A percentile compares a stretch with the other conserved stretches of the same genome.
Conservation (phyloP, 192 early-diverging fungal species). For the Coemansia sp. region DNA sequence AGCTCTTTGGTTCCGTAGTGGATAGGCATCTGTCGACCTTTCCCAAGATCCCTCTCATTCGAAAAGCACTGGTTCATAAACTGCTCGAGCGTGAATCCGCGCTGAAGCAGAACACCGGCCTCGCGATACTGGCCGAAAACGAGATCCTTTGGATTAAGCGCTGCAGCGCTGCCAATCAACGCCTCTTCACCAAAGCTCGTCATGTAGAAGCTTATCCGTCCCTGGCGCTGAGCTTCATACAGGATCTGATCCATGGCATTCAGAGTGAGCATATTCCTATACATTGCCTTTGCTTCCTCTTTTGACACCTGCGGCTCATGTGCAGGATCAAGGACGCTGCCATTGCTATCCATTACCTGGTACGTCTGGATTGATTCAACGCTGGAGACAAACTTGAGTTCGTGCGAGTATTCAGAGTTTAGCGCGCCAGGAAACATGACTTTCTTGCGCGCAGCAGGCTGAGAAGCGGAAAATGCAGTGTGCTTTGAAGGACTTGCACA, state of each 20-base stretch:
- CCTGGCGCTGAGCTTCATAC: conserved; percentile 98
- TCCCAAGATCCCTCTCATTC: conserved; percentile 83
- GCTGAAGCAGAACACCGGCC: conserved; percentile 88
- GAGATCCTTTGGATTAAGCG: conserved; percentile 78
- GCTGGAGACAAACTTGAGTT: conserved; percentile 64
- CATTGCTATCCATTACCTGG: conserved; percentile 88
- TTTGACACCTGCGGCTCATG: conserved; percentile 70
- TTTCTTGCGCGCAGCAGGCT: conserved; percentile 47
- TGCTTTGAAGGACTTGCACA: background rate
- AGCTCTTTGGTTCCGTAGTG: conserved; percentile 87
- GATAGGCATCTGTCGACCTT: conserved; percentile 98
- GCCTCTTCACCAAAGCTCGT: conserved; percentile 99
- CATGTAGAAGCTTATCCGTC: conserved; percentile 98
- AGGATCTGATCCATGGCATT: conserved; percentile 92
- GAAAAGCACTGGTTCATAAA: conserved; percentile 98
- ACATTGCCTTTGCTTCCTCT: conserved; percentile 77
- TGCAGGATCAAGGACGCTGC: conserved; percentile 68
- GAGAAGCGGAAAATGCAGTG: conserved; percentile 22
- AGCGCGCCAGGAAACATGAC: conserved; percentile 68
- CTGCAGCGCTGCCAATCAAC: conserved; percentile 87
- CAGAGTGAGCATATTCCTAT: conserved; percentile 87
- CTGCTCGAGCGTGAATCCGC: conserved; percentile 90
- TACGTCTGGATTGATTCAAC: conserved; percentile 83
- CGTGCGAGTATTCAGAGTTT: conserved; percentile 63
- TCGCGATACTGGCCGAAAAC: conserved; percentile 99